Base-by-base conservation (phyloP, 352 stramenopile species). In the Peronospora belbahrii region DNA sequence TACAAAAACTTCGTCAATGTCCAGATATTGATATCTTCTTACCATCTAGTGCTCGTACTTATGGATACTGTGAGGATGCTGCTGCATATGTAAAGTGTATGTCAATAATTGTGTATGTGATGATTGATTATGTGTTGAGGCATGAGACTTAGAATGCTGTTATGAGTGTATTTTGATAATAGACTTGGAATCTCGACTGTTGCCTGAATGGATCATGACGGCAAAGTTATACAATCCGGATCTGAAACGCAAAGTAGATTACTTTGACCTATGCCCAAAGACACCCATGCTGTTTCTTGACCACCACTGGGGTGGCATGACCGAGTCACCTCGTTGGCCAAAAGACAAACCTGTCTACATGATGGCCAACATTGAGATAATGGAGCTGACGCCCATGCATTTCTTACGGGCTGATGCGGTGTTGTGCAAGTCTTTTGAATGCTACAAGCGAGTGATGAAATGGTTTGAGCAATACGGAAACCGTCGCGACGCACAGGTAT, bases 371-470 rank as follows among this genome's bases (percentile, higher is more conserved):
- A 72, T 78, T 9, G 64, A 84, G 42, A 79, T 82, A 40, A 50
- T 66, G 41, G 62, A 86, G 54, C 50, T 88, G 20, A 56, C 53
- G 4, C 58, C 67, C 0, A 28, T 53, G n/a, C 58, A 85, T 27
- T 80, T 76, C 35, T 77, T 65, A 52, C 28, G 57, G 7, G 61
- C 65, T 2, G 63, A 88, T 42, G 67, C 57, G 0, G 58, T 90
- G 15, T 48, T 90, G 2, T 85, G 74, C 60, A 90, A 88, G 52
- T 81, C 66, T 3, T 45, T 56, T n/a, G 60, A 64, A 20, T 83
- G 62, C 46, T 71, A 67, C 49, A 51, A 70, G 15, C 64, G 72
- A 42, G 59, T 80, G 28, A 67, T 43, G 15, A 47, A 50, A 34
- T 84, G 72, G 71, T 81, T 59, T 28, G 45, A 39, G 28, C 66